A percentile compares a stretch with the other conserved stretches of the same genome.
phyloP scores from a whole-genome alignment of 306 rosid species.

The Rosa persica region DNA sequence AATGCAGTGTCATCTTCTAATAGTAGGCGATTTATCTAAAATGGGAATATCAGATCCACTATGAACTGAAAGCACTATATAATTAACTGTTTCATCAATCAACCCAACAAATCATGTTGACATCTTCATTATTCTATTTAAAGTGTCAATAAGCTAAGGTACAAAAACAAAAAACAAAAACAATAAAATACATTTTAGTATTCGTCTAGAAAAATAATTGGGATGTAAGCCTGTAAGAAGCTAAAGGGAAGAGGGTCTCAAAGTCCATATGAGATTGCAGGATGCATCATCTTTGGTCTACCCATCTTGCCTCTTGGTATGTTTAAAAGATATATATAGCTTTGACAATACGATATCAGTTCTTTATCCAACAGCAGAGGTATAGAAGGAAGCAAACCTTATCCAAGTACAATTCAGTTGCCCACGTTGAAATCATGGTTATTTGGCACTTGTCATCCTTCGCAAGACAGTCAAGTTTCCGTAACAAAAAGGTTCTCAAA shows the following conservation, averaged over 20 bases:
- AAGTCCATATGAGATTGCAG: background rate
- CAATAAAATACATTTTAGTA: background rate
- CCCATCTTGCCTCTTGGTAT: background rate
- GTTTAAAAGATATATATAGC: background rate
- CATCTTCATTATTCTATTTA: slow-evolving; percentile 5
- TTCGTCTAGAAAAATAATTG: background rate
- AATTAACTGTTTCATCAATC: slow-evolving; percentile 4
- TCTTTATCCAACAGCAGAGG: slow-evolving; percentile 31
- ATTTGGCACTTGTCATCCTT: slow-evolving; percentile 93
- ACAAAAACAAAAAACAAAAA: background rate
- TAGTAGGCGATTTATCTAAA: slow-evolving; percentile 83
- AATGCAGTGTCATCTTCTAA: slow-evolving; percentile 86
- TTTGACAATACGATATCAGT: background rate
- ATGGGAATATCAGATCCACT: slow-evolving; percentile 29
- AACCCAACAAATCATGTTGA: background rate
- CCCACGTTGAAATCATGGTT: slow-evolving; percentile 98
- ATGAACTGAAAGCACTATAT: slow-evolving; percentile 25
- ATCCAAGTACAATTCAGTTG: slow-evolving; percentile 94
- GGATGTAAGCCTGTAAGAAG: background rate
- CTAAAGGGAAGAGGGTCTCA: background rate
- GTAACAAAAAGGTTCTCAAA: slow-evolving; percentile 78
- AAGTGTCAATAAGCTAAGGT: background rate
- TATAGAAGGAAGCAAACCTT: slow-evolving; percentile 53
- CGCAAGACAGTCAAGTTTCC: slow-evolving; percentile 83
- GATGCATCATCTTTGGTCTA: background rate